These are phyloP conservation scores for Sugiyamaella sp. DNA, from an alignment of 1,139 yeast genomes.

Conservation along the genomic window DNA sequence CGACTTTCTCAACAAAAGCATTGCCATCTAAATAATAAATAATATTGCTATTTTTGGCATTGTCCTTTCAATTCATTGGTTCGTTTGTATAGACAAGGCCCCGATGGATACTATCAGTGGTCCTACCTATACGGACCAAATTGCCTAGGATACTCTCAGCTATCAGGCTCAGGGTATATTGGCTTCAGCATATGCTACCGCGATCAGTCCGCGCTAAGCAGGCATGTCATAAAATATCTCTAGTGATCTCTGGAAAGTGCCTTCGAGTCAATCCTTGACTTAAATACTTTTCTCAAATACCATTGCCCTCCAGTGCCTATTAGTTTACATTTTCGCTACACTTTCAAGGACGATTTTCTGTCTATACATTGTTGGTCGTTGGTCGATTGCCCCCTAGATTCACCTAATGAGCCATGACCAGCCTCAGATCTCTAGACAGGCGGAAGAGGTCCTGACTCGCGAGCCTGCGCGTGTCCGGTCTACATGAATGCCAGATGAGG, in stretches of 20 bases:
- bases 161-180: too few relatives aligned
- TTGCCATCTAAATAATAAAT: not conserved
- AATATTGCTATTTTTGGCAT: not conserved
- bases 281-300: not conserved
- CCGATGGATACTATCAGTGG: not conserved
- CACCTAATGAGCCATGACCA: not conserved
- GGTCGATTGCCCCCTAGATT: not conserved
- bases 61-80: too few relatives aligned
- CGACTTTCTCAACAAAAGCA: not conserved
- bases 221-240: not conserved
- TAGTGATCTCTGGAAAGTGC: too few relatives aligned
- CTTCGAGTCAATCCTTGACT: not conserved
- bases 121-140: too few relatives aligned
- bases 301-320: not conserved
- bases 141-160: too few relatives aligned
- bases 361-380: not conserved
- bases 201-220: not conserved
- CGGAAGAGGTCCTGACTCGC: not conserved
- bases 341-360: not conserved
- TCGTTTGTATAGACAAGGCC: not conserved
- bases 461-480: not conserved
- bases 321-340: not conserved
- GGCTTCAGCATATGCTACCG: not conserved
- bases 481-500: slow-evolving; percentile 1
- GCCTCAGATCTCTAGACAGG: not conserved